Conservation (phyloP, 768 basidiomycete genomes). For the Suillus bovinus region DNA sequence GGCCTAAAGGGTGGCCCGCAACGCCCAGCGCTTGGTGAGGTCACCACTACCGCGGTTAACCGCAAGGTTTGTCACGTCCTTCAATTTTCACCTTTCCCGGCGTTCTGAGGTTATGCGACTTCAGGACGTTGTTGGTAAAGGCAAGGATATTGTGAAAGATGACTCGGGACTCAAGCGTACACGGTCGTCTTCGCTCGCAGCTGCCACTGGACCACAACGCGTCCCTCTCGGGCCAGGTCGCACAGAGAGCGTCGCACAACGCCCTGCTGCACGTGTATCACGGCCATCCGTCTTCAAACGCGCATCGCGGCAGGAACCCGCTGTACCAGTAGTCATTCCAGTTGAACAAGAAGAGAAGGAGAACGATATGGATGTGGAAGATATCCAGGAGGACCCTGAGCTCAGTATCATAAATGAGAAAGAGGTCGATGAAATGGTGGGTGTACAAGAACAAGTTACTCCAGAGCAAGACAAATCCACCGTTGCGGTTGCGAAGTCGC, state of each 20-base stretch:
- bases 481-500: slow-evolving; percentile 36
- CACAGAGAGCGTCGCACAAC: slow-evolving; percentile 43
- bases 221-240: slow-evolving; percentile 66
- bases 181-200: slow-evolving; percentile 66
- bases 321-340: slow-evolving; percentile 43
- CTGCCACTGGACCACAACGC: slow-evolving; percentile 63
- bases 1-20: slow-evolving; percentile 56
- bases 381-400: slow-evolving; percentile 42
- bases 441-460: slow-evolving; percentile 41
- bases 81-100: neutral
- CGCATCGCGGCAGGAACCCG: slow-evolving; percentile 43
- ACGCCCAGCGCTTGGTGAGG: slow-evolving; percentile 79
- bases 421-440: slow-evolving; percentile 68
- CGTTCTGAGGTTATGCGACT: slow-evolving; percentile 2
- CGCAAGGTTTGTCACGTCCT: slow-evolving; percentile 56
- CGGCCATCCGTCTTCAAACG: slow-evolving; percentile 39
- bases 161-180: slow-evolving; percentile 59
- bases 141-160: slow-evolving; percentile 62
- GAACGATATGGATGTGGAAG: slow-evolving; percentile 60
- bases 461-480: slow-evolving; percentile 40
- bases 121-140: slow-evolving; percentile 54
- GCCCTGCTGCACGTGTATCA: slow-evolving; percentile 30
- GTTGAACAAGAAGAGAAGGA: slow-evolving; percentile 48
- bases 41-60: slow-evolving; percentile 76
- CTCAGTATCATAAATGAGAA: slow-evolving; percentile 45